Evolutionary conservation across 768 basidiomycete species (phyloP), one percentile per base, ranked within the genome.

Genomic region (Leccinum incarnatum): DNA sequence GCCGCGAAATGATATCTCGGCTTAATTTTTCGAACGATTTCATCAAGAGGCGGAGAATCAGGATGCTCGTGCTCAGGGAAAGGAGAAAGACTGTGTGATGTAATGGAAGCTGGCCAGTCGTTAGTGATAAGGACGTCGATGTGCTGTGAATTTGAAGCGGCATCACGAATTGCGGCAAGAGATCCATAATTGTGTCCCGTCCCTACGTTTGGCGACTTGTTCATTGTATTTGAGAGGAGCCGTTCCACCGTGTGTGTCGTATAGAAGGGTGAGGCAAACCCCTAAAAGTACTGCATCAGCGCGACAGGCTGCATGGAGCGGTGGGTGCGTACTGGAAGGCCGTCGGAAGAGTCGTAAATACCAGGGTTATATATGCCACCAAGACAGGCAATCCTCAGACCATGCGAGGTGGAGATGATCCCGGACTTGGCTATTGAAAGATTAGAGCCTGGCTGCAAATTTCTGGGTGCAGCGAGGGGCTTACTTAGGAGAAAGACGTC

Each of bases 1-100:
- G 83, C 81, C 21, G 89, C 83, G 68, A 98, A 92, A 66, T 95
- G 87, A 75, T 99, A 99, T 52, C 91, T 83, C 2, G 96, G 95
- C 65, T 88, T 88, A 25, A 82, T 83, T 58, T 80, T 81, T 25
- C 78, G 77, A 36, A 89, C 77, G 2, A 87, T 72, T 40, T 90
- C 86, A 61, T 89, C 85, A 5, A 91, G 74, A 15, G 88, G 83
- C 1, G 80, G 78, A 0, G 83, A 83, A 5, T 79, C 80, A 10
- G 73, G 67, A 40, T 75, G 63, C 17, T 76, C 68, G 29, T 84
- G 69, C 56, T 82, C 76, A 4, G 72, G 72, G 5, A 84, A 67
- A 55, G 83, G 75, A n/a, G 75, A 69, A 30, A 82, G 69, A 19
- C 93, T 86, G 67, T 88, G 75, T 25, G 81, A 74, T 5, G 87